phyloP scores from a whole-genome alignment of 306 rosid genomes.

The Adenanthera pavonina region DNA sequence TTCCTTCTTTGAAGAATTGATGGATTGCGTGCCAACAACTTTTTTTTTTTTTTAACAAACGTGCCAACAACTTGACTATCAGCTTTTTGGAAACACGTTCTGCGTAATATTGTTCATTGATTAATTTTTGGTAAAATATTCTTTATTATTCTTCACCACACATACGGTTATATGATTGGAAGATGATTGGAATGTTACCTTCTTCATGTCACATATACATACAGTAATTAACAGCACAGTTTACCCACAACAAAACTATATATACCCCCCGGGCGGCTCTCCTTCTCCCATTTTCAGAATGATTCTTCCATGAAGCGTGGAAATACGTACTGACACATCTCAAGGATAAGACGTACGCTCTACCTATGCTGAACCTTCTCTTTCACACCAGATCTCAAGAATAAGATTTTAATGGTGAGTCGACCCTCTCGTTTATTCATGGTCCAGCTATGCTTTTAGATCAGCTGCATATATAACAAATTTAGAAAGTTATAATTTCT shows the following conservation, averaged over 20 bases:
- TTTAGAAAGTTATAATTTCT: no score
- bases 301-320: conserved; percentile 33
- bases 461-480: no score
- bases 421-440: no score
- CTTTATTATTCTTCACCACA: neutral
- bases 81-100: neutral
- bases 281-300: neutral
- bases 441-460: no score
- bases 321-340: neutral
- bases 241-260: neutral
- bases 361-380: neutral
- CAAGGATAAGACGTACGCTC: neutral
- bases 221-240: neutral
- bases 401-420: no score
- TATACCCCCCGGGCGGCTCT: no score
- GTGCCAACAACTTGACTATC: neutral
- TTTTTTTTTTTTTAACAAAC: no score
- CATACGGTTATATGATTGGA: neutral
- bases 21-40: neutral
- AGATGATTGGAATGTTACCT: neutral
- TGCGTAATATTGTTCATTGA: neutral
- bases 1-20: neutral
- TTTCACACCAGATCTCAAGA: neutral
- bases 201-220: neutral
- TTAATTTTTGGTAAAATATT: neutral